Percentiles rank a stretch among this genome's conserved stretches.
These are phyloP conservation scores for Vaccinium corymbosum DNA, from an alignment of 148 eudicot species.

Conservation along the genomic window DNA sequence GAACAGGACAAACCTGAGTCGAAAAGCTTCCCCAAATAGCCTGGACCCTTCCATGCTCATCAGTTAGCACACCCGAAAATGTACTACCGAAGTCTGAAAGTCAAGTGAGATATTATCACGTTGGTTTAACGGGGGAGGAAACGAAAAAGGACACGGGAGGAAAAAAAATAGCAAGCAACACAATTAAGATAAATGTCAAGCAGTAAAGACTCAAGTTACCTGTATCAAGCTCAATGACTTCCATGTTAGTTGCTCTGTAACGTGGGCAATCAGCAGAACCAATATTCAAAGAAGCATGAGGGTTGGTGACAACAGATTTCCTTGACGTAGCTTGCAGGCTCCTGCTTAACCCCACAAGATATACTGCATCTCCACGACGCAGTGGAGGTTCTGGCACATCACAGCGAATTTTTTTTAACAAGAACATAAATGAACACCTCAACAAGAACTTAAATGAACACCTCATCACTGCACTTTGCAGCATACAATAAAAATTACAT, in stretches of 20 bases:
- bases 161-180: not conserved
- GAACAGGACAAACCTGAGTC: slow-evolving; percentile 58
- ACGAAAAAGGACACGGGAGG: not conserved
- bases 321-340: slow-evolving; percentile 92
- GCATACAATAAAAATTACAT: not conserved
- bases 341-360: slow-evolving; percentile 93
- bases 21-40: slow-evolving; percentile 99
- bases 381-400: slow-evolving; percentile 67
- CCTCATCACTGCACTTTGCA: not conserved
- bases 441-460: not conserved
- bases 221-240: slow-evolving; percentile 95
- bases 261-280: slow-evolving; percentile 93
- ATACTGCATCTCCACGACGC: slow-evolving; percentile 87
- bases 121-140: not conserved
- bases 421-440: not conserved
- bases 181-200: not conserved
- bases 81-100: slow-evolving; percentile 86
- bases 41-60: slow-evolving; percentile 84
- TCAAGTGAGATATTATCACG: slow-evolving; percentile 4
- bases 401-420: not conserved
- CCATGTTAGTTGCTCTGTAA: slow-evolving; percentile 95
- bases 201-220: slow-evolving; percentile 37
- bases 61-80: slow-evolving; percentile 87
- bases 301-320: slow-evolving; percentile 91
- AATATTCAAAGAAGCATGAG: slow-evolving; percentile 79